Evolutionary conservation across 768 basidiomycete species (phyloP).

Genomic region (Candolleomyces efflorescens): DNA sequence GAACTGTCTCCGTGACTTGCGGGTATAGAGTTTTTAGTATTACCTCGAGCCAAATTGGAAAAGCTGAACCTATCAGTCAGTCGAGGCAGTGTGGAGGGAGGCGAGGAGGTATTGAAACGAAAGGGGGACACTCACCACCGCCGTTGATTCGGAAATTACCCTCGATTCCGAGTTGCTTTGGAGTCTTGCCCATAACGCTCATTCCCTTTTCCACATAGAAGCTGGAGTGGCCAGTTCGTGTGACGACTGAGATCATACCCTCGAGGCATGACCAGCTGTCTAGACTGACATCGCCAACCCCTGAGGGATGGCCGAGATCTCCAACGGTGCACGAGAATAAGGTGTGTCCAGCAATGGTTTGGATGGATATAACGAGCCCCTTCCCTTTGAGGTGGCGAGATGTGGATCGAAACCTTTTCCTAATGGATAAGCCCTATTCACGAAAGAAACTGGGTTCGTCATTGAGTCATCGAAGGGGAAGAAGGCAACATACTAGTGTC

Average conservation of each 20-base stretch:
- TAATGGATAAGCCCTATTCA: slow-evolving; percentile 61
- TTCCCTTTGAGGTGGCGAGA: slow-evolving; percentile 71
- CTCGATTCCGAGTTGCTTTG: slow-evolving; percentile 67
- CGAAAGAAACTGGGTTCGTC: background rate
- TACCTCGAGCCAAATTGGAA: slow-evolving; percentile 84
- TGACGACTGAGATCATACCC: slow-evolving; percentile 76
- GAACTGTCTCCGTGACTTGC: background rate
- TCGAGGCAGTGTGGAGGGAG: slow-evolving; percentile 3
- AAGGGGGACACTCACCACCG: slow-evolving; percentile 62
- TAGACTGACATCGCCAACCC: slow-evolving; percentile 70
- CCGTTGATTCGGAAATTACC: slow-evolving; percentile 64
- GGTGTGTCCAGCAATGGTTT: slow-evolving; percentile 73
- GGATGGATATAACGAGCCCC: slow-evolving; percentile 77
- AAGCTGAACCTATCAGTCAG: slow-evolving; percentile 42
- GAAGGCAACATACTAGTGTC: slow-evolving; percentile 47
- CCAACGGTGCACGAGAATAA: slow-evolving; percentile 83
- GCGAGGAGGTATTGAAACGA: background rate
- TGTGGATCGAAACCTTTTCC: slow-evolving; percentile 78
- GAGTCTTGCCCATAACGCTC: slow-evolving; percentile 76
- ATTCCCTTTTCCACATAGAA: slow-evolving; percentile 87
- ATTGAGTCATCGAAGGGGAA: background rate
- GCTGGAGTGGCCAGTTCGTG: slow-evolving; percentile 78
- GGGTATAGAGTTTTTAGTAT: slow-evolving; percentile 7
- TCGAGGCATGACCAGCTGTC: slow-evolving; percentile 79
- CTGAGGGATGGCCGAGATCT: slow-evolving; percentile 63